Evolutionary conservation across 2,329 filamentous ascomycete genomes (phyloP).

Genomic region (Aspergillus transmontanensis): DNA sequence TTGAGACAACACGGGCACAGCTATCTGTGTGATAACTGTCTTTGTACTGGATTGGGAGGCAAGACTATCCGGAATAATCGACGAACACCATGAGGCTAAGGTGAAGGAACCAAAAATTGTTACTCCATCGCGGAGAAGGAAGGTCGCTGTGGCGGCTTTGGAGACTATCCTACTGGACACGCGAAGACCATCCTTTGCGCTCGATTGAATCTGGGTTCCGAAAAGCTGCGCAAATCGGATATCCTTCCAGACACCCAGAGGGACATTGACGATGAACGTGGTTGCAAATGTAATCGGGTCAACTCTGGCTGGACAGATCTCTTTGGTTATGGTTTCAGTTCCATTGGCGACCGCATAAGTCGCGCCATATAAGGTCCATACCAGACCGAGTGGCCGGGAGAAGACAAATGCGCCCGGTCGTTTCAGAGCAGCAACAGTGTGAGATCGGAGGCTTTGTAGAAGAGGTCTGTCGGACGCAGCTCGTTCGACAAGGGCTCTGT

Average conservation of each 20-base stretch:
- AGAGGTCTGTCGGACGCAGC: constrained; percentile 26
- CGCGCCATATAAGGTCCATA: constrained; percentile 68
- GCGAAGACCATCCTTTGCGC: background rate
- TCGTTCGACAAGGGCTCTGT: constrained; percentile 30
- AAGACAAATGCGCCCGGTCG: constrained; percentile 32
- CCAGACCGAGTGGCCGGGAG: constrained; percentile 40
- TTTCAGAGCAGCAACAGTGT: constrained; percentile 24
- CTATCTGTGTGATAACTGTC: constrained; percentile 63
- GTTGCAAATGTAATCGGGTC: constrained; percentile 66
- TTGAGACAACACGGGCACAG: constrained; percentile 76
- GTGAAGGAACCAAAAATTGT: constrained; percentile 68
- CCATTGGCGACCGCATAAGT: constrained; percentile 85
- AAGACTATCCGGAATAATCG: constrained; percentile 25
- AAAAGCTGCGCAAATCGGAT: constrained; percentile 65
- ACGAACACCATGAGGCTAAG: constrained; percentile 26
- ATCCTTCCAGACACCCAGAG: constrained; percentile 34
- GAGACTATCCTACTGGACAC: constrained; percentile 6
- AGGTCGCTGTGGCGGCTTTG: constrained; percentile 53
- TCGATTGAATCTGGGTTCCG: constrained; percentile 40
- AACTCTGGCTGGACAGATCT: constrained; percentile 56
- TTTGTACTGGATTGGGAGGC: constrained; percentile 24
- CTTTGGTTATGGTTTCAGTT: constrained; percentile 73
- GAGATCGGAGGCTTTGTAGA: constrained; percentile 22
- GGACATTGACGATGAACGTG: constrained; percentile 35
- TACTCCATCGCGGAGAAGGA: constrained; percentile 76